phyloP scores from a whole-genome alignment of 306 rosid genomes.

The Vigna hirtella region DNA sequence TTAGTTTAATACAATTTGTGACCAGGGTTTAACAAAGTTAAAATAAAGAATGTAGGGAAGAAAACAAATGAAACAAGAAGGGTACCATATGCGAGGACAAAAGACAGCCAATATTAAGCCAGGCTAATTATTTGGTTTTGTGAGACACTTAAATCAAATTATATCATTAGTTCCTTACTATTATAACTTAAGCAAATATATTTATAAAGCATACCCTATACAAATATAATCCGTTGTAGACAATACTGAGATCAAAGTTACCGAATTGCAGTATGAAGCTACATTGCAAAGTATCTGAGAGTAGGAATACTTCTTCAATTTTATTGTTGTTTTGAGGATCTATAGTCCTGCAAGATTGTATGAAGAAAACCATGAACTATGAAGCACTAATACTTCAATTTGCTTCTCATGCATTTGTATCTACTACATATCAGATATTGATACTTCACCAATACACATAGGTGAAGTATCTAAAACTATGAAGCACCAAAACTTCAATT shows the following conservation, averaged over 20 bases:
- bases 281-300: slow-evolving; percentile 28
- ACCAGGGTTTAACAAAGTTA: background rate
- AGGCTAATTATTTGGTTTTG: slow-evolving; percentile 1
- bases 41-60: background rate
- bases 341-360: too few species aligned
- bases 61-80: background rate
- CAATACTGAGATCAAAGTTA: slow-evolving; percentile 1
- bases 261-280: background rate
- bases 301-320: background rate
- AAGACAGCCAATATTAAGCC: background rate
- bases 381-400: too few species aligned
- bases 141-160: slow-evolving; percentile 4
- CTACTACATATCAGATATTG: too few species aligned
- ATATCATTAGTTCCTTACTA: slow-evolving; percentile 25
- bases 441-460: too few species aligned
- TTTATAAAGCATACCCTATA: background rate
- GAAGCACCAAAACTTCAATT: too few species aligned
- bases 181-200: slow-evolving; percentile 8
- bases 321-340: too few species aligned
- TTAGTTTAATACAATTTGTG: slow-evolving; percentile 9
- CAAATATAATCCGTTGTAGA: slow-evolving; percentile 14
- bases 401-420: too few species aligned
- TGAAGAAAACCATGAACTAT: too few species aligned
- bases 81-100: slow-evolving; percentile 1
- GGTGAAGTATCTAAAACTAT: too few species aligned